phyloP scores from a whole-genome alignment of 129 eudicot genomes.

The Sambucus nigra region DNA sequence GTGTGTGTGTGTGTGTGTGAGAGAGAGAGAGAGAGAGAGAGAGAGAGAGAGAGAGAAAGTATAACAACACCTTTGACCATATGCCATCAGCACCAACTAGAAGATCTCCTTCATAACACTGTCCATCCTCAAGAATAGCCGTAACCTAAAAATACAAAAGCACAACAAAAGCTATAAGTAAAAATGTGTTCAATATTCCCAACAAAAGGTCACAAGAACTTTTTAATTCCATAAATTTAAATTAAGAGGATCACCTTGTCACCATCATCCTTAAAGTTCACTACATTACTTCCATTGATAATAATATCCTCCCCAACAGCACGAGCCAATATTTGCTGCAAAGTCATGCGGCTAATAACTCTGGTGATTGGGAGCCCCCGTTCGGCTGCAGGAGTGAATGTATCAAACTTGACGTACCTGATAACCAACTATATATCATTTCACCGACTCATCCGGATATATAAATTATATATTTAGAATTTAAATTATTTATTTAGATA shows the following conservation, averaged over 20 bases:
- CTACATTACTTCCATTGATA: slow-evolving; percentile 80
- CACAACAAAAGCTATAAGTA: background rate
- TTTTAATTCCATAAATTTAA: too few species aligned
- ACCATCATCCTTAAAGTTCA: slow-evolving; percentile 67
- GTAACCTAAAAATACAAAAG: slow-evolving; percentile 44
- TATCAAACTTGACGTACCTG: slow-evolving; percentile 98
- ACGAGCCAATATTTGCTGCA: slow-evolving; percentile 77
- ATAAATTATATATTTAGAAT: too few species aligned
- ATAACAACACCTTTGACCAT: slow-evolving; percentile 69
- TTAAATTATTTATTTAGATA: too few species aligned
- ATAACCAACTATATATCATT: slow-evolving; percentile 22
- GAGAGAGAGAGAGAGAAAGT: background rate
- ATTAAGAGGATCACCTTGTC: slow-evolving; percentile 42
- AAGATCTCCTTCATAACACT: slow-evolving; percentile 83
- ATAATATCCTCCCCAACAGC: slow-evolving; percentile 85
- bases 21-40: too few species aligned
- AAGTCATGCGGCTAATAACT: slow-evolving; percentile 95
- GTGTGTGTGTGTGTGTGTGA: too few species aligned
- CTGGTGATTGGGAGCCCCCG: slow-evolving; percentile 95
- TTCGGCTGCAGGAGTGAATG: slow-evolving; percentile 99
- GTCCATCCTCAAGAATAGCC: slow-evolving; percentile 75
- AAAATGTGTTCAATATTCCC: background rate
- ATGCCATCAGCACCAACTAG: slow-evolving; percentile 99
- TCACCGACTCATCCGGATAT: too few species aligned
- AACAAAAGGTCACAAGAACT: too few species aligned